Evolutionary conservation across 164 flowering plant species (phyloP), one percentile per base, ranked within the genome.

Genomic region (Annona cherimola): DNA sequence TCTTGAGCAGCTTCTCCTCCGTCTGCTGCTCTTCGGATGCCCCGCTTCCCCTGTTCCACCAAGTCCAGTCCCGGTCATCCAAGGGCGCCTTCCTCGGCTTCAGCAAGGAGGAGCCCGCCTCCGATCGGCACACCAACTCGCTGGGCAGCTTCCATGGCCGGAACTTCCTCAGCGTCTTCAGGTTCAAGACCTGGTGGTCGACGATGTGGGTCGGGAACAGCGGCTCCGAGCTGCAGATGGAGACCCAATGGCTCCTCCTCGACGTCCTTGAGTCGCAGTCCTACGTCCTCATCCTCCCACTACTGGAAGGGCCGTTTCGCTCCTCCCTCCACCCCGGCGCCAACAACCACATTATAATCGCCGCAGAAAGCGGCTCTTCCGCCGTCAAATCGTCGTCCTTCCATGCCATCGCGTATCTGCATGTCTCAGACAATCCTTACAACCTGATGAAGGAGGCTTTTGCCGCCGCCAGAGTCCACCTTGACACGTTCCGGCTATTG

Each of bases 151-250:
- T 90, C 80, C 77, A 2, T 1, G 78, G 45, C 44, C 83, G 93
- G 74, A 81, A 84, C 45, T 93, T 90, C 66, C 40, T 89, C 39
- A 88, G 89, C 77, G 71, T 91, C 54, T 93, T 91, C 70, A 81
- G 96, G 71, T 93, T 93, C 86, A 93, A 93, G 66, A 87, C 92
- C 42, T 93, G 98, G 98, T 93, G 98, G 95, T 84, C 91, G 19
- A 91, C 97, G 60, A 86, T 84, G 79, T 91, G 94, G 96, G 86
- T 86, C 0, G 98, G 95, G 41, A 85, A 26, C 7, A 84, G 81
- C 62, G 97, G 98, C 2, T 90, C 93, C 0, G 89, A 90, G 73
- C 67, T 93, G 19, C 95, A 90, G 73, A 85, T 80, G 88, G 98
- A 89, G 63, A 86, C 98, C 44, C 97, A 91, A 45, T 88, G 93